phyloP scores from a whole-genome alignment of 345 rosid species.

The Trapa bicornis region DNA sequence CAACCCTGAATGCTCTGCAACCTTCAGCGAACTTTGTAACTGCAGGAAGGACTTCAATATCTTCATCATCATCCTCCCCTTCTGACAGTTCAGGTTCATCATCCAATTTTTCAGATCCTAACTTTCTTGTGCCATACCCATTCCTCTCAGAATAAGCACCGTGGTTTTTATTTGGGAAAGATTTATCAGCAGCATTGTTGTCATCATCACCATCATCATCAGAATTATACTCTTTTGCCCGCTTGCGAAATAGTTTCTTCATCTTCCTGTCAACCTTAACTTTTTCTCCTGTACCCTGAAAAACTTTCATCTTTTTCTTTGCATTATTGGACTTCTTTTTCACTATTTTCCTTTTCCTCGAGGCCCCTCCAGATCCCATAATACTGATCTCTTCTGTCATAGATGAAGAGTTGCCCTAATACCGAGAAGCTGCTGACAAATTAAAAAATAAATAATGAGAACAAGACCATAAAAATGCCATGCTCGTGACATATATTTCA shows the following conservation, averaged over 20 bases:
- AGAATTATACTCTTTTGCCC: conserved; percentile 82
- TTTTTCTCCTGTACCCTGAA: conserved; percentile 25
- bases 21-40: conserved; percentile 57
- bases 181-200: conserved; percentile 6
- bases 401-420: background rate
- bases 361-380: conserved; percentile 16
- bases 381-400: conserved; percentile 35
- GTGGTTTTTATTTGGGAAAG: conserved; percentile 15
- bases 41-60: conserved; percentile 47
- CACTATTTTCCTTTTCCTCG: conserved; percentile 38
- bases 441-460: too few relatives aligned
- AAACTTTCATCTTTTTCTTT: conserved; percentile 33
- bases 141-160: conserved; percentile 12
- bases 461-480: too few relatives aligned
- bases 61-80: conserved; percentile 25
- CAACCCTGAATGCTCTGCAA: conserved; percentile 57
- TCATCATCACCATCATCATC: conserved; percentile 26
- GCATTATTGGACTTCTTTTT: conserved; percentile 28
- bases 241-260: conserved; percentile 45
- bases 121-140: conserved; percentile 10
- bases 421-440: background rate
- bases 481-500: too few relatives aligned
- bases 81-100: conserved; percentile 11
- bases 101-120: conserved; percentile 8
- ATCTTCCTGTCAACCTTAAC: conserved; percentile 38